These are phyloP conservation scores for Kondoa subrosea DNA, from an alignment of 768 basidiomycete genomes.

Conservation along the genomic window DNA sequence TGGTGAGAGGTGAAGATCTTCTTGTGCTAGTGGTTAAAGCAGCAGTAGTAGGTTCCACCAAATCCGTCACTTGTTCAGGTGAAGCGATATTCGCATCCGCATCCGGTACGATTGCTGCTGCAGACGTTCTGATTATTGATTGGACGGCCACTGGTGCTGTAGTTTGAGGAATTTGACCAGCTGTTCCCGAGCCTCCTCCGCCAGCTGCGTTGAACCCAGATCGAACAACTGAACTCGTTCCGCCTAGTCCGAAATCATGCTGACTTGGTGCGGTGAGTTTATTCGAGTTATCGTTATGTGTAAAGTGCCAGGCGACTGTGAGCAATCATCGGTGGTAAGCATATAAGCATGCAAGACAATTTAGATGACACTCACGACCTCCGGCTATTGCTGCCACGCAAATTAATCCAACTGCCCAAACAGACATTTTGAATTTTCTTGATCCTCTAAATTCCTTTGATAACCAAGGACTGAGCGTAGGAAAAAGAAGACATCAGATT, in stretches of 20 bases:
- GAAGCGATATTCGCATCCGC: too few relatives aligned
- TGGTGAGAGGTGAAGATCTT: too few relatives aligned
- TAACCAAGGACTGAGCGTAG: background rate
- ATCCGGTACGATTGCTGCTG: too few relatives aligned
- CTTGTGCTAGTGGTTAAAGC: too few relatives aligned
- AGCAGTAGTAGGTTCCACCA: too few relatives aligned
- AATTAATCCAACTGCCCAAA: background rate
- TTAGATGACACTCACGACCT: background rate
- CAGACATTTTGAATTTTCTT: background rate
- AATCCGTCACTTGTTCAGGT: too few relatives aligned
- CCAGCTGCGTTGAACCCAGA: background rate
- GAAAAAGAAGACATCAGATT: background rate
- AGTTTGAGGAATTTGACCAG: background rate
- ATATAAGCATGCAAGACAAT: background rate
- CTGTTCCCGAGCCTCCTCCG: background rate
- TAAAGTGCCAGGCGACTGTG: background rate
- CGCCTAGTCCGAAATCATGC: background rate
- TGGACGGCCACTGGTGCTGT: background rate
- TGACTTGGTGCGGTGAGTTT: background rate
- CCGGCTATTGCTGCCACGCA: background rate
- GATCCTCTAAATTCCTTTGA: background rate
- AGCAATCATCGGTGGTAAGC: background rate
- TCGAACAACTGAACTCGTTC: background rate
- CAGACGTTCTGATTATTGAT: too few relatives aligned
- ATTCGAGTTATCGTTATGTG: background rate